Percentiles rank a stretch among this genome's conserved stretches.
These are phyloP conservation scores for Dipteronia dyeriana DNA, from an alignment of 345 rosid genomes.

Conservation along the genomic window DNA sequence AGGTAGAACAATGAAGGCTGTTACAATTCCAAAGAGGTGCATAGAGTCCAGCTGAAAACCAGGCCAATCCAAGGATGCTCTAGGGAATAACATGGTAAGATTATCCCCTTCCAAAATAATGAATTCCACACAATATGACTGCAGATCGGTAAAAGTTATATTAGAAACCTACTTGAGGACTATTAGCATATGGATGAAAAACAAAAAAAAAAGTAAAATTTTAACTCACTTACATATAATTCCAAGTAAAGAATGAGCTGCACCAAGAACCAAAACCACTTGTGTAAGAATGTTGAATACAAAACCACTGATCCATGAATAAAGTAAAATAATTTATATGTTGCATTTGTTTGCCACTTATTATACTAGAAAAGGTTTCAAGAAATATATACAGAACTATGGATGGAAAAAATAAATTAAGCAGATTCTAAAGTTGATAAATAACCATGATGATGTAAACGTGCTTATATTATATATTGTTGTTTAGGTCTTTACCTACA, in stretches of 20 bases:
- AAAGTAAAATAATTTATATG: not conserved
- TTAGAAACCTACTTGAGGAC: slow-evolving; percentile 16
- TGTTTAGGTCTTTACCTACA: not conserved
- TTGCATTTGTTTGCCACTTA: not conserved
- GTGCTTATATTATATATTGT: too few relatives aligned
- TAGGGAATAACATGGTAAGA: slow-evolving; percentile 80
- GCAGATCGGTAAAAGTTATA: slow-evolving; percentile 29
- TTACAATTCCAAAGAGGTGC: slow-evolving; percentile 77
- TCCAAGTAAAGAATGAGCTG: slow-evolving; percentile 82
- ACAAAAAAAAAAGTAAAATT: slow-evolving; percentile 5
- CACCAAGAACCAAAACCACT: slow-evolving; percentile 34
- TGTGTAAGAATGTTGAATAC: slow-evolving; percentile 22
- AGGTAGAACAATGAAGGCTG: slow-evolving; percentile 76
- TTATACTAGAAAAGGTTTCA: not conserved
- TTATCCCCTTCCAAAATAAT: slow-evolving; percentile 94
- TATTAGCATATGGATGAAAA: slow-evolving; percentile 4
- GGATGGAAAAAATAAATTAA: not conserved
- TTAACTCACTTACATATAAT: slow-evolving; percentile 64
- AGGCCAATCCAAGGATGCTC: slow-evolving; percentile 59
- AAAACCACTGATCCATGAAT: not conserved
- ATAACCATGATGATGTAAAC: not conserved
- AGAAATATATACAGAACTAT: not conserved
- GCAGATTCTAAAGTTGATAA: not conserved
- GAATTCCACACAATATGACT: slow-evolving; percentile 92
- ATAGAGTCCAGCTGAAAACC: slow-evolving; percentile 63